These are phyloP conservation scores for Clarireedia monteithiana DNA, from an alignment of 2,329 filamentous ascomycete species.

Conservation along the genomic window DNA sequence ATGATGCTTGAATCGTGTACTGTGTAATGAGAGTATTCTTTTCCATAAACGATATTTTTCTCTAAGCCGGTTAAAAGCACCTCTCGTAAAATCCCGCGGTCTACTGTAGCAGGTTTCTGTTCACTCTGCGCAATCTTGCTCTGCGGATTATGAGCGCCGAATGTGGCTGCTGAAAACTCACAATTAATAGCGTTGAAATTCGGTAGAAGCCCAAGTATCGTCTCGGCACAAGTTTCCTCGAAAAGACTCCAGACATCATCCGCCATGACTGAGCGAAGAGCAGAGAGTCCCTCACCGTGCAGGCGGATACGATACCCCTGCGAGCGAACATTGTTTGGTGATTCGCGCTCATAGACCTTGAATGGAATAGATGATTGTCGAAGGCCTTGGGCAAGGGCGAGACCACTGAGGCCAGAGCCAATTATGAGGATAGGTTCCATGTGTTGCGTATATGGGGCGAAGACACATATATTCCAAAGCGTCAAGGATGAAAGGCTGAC, in stretches of 20 bases:
- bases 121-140: not conserved
- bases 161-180: constrained; percentile 10
- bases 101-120: constrained; percentile 21
- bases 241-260: constrained; percentile 16
- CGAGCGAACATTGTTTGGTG: not conserved
- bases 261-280: constrained; percentile 11
- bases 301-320: constrained; percentile 32
- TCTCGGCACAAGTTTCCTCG: constrained; percentile 17
- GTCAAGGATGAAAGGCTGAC: no score
- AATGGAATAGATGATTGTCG: not conserved
- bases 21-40: constrained; percentile 22
- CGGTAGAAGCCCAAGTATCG: not conserved
- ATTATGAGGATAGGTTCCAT: not conserved
- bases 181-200: not conserved
- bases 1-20: constrained; percentile 14
- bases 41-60: constrained; percentile 28
- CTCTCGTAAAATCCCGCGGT: constrained; percentile 30
- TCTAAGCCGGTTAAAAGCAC: constrained; percentile 29
- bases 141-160: constrained; percentile 4
- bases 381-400: constrained; percentile 1
- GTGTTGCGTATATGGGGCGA: no score
- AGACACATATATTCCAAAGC: no score
- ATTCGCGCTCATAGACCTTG: not conserved
- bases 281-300: constrained; percentile 19
- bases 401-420: not conserved